phyloP scores from a whole-genome alignment of 225 moss, liverwort and hornwort species.

The Antitrichia curtipendula region DNA sequence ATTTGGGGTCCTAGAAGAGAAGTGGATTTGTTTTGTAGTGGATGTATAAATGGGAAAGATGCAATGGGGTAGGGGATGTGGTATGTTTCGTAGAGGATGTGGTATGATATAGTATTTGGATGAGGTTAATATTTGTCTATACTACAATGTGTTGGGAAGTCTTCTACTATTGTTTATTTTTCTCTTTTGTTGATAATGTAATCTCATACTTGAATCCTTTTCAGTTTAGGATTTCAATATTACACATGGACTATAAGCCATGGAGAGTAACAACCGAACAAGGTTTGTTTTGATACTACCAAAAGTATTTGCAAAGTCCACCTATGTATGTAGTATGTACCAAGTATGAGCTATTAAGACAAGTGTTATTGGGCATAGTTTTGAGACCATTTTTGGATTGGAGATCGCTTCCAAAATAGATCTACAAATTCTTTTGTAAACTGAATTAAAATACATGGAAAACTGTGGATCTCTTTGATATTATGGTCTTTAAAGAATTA shows the following conservation, averaged over 20 bases:
- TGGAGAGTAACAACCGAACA: fast-evolving
- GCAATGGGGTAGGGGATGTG: too few relatives aligned
- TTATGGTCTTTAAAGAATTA: not conserved
- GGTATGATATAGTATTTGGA: not conserved
- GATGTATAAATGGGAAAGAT: not conserved
- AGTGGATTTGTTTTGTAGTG: fast-evolving
- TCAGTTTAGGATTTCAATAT: not conserved
- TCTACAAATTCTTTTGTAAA: not conserved
- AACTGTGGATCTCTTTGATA: fast-evolving
- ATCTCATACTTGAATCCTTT: not conserved
- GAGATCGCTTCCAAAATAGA: too few relatives aligned
- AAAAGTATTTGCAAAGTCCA: not conserved
- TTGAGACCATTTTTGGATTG: too few relatives aligned
- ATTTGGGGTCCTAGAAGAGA: not conserved
- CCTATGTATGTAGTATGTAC: not conserved
- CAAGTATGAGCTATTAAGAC: too few relatives aligned
- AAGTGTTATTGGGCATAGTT: too few relatives aligned
- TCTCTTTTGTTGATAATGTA: not conserved
- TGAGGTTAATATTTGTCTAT: not conserved
- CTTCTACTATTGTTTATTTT: not conserved
- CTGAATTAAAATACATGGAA: fast-evolving
- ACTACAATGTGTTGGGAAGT: not conserved
- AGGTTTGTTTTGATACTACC: not conserved
- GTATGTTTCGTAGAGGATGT: too few relatives aligned
- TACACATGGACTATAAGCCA: not conserved